Base-by-base conservation (phyloP, 441 rosid genomes). In the Monsonia emarginata region DNA sequence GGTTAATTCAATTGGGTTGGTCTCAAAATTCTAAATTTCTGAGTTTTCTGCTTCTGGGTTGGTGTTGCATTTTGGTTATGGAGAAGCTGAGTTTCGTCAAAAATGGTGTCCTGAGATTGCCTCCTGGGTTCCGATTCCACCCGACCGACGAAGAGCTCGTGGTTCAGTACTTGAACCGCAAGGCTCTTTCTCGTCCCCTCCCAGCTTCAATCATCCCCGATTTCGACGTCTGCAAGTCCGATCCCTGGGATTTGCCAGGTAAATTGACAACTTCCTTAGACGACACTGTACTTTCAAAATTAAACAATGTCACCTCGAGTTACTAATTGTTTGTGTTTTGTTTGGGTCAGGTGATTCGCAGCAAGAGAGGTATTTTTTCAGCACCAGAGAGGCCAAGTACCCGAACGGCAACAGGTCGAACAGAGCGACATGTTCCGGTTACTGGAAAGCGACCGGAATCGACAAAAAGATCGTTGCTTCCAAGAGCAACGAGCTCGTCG, bases 231-330 rank as follows among this genome's bases (percentile, higher is more conserved):
- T 94, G 90, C 86, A 86, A 84, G 77, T 83, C 91, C 70, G 96
- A 91, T 80, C 97, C 99, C 70, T 91, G 99, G 97, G 94, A 94
- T 32, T 84, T 94, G 72, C 99, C 99, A 68, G 99, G 99, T 94
- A 69, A 50, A n/a, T 54, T 8, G 30, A 63, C 1, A 5, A 14
- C 21, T 61, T 8, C 34, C n/a, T n/a, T n/a, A n/a, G n/a, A n/a
- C n/a, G n/a, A n/a, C n/a, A n/a, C n/a, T n/a, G n/a, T n/a, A n/a
- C n/a, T n/a, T n/a, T 44, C n/a, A 5, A 54, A 38, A 25, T 32
- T n/a, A 25, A 24, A 58, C 61, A 72, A 65, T 71, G 69, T 52
- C 62, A 48, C 26, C 26, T n/a, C n/a, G 7, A 52, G 25, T 52
- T 52, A 11, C 54, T 46, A 3, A 44, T 48, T 19, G 11, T 38